Evolutionary conservation across 805 yeast species (phyloP), one percentile per base, ranked within the genome.

Genomic region (Hanseniaspora jakobsenii): DNA sequence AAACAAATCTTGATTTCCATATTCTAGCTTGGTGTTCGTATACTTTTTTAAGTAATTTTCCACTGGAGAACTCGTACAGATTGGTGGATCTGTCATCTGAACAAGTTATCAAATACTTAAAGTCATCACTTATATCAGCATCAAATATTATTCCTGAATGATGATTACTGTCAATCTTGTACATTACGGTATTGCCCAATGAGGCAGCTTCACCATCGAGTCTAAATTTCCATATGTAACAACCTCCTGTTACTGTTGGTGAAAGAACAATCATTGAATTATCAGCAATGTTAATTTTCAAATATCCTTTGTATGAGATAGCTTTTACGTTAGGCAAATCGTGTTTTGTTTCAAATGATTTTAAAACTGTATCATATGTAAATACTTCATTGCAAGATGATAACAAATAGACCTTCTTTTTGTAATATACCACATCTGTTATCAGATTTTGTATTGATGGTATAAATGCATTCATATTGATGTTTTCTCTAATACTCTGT

Each of bases 21-120:
- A 91, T 87, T 56, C 98, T 72, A 0, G 97, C 89, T 1, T 81
- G 78, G 57, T 91, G 98, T 12, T 97, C 98, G 96, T 96, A 91
- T 0, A 95, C 96, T 22, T 77, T 73, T 1, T 89, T 81, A 31
- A 81, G 52, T 27, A 76, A 61, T 9, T 62, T 53, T 1, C 93
- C 89, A 1, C 72, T 55, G 6, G 54, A 54, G 49, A 79, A 63
- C 52, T 75, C 75, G 78, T 86, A 86, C 5, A 89, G 57, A 47
- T 77, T 79, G 44, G 91, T 76, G 0, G 95, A 82, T 49, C 98
- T 69, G 57, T 89, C 98, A 60, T 91, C 97, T 0, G 97, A 89
- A 58, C 98, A 91, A 38, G 89, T 77, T 1, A 79, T 76, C 6
- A 84, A 62, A 46, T 63, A 67, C 36, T 64, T 57, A 4, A 80